phyloP scores from a whole-genome alignment of 768 basidiomycete genomes.

The Tricholoma terreum region DNA sequence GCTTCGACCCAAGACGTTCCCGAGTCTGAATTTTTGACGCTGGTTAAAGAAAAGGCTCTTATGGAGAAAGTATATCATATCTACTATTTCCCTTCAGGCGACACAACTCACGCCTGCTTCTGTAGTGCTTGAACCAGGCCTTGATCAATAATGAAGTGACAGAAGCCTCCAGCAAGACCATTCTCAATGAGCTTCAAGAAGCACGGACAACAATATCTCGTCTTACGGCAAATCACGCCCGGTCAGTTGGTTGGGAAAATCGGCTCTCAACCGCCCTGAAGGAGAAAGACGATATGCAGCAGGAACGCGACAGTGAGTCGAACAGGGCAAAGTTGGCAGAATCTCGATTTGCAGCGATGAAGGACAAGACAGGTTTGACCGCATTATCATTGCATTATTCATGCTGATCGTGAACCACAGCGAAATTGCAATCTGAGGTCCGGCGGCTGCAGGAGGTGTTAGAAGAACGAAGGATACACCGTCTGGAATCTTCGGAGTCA shows the following conservation, averaged over 20 bases:
- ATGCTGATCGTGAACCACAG: conserved; percentile 31
- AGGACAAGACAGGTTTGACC: conserved; percentile 62
- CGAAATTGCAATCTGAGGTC: conserved; percentile 68
- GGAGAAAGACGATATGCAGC: conserved; percentile 80
- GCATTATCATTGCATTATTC: neutral
- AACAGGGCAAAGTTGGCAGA: conserved; percentile 70
- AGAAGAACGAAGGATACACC: conserved; percentile 56
- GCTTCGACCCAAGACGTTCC: conserved; percentile 28
- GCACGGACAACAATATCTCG: conserved; percentile 64
- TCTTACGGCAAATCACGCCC: conserved; percentile 65
- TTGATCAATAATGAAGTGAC: conserved; percentile 78
- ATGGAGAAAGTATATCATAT: conserved; percentile 52
- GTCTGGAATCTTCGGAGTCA: conserved; percentile 64
- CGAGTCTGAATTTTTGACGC: conserved; percentile 26
- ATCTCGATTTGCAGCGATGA: conserved; percentile 56
- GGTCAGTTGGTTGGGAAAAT: conserved; percentile 68
- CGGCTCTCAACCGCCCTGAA: conserved; percentile 61
- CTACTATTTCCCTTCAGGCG: neutral
- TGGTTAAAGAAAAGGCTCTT: conserved; percentile 55
- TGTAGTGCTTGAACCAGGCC: conserved; percentile 73
- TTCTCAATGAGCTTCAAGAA: conserved; percentile 73
- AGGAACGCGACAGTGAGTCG: conserved; percentile 72
- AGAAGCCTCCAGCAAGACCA: conserved; percentile 73
- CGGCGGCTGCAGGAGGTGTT: conserved; percentile 60
- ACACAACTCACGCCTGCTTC: conserved; percentile 3